Base-by-base conservation (phyloP, 108 stramenopile species). In the Nannochloropsis salina region DNA sequence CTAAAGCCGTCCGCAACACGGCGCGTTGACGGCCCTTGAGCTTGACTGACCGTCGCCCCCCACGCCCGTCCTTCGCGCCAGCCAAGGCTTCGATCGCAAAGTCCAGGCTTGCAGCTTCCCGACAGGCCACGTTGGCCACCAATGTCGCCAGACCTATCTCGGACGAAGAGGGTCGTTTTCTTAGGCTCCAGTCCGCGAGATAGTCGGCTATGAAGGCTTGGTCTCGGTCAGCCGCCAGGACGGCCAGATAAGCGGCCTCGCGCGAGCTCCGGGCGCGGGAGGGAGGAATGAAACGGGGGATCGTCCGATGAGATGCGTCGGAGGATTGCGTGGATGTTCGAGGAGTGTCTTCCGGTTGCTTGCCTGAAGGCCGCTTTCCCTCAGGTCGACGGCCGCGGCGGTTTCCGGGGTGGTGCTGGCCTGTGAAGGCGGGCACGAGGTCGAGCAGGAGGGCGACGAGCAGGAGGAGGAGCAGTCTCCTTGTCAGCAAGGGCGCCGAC, bases 191-290 rank as follows among this genome's bases (percentile, higher is more conserved):
- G 15, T 74, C 61, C 15, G 61, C 15, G 20, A 74, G 61, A 6
- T 15, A 15, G n/a, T 74, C 61, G 61, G 61, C 15, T n/a, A 74
- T 74, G n/a, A 74, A 74, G 61, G 61, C 61, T 74, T 74, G 61
- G 20, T 74, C 61, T n/a, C 61, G 61, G 1, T 74, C 61, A 74
- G 61, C 61, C 20, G 61, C 61, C 61, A 74, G 61, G 20, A n/a
- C 61, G 6, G 61, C 61, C n/a, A 74, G 61, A n/a, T 74, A 74
- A 4, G 61, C 61, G 15, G 61, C 61, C n/a, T 74, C 61, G 61
- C 61, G 61, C 3, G 61, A 2, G 8, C n/a, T 74, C n/a, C n/a
- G 15, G 61, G 61, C 61, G 15, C n/a, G 61, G n/a, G 61, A n/a
- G 5, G 61, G 61, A 74, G 61, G n/a, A n/a, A 74, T 74, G n/a